Conservation (phyloP, 441 rosid species). For the Croton setiger region DNA sequence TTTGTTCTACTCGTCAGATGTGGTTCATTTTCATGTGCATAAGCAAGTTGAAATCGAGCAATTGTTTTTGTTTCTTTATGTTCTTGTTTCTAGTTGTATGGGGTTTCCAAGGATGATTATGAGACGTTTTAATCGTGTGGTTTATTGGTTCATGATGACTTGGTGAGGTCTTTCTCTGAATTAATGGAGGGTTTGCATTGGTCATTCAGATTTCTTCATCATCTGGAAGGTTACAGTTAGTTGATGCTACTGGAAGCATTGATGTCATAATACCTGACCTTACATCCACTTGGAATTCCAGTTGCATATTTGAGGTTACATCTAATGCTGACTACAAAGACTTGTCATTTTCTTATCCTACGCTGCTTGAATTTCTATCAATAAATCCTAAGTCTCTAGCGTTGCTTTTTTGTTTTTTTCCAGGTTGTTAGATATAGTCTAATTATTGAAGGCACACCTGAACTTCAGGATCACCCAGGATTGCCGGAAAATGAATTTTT, state of each 20-base stretch:
- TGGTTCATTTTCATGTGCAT: constrained; percentile 3
- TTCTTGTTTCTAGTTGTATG: background rate
- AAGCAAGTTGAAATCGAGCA: background rate
- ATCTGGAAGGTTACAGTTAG: constrained; percentile 76
- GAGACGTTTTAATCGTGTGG: background rate
- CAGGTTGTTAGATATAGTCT: constrained; percentile 68
- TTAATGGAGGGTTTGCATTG: constrained; percentile 25
- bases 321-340: constrained; percentile 15
- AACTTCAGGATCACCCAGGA: constrained; percentile 29
- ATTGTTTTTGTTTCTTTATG: background rate
- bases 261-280: constrained; percentile 69
- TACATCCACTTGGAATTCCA: constrained; percentile 47
- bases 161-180: constrained; percentile 11
- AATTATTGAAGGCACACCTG: constrained; percentile 55
- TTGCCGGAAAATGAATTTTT: constrained; percentile 32
- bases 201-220: constrained; percentile 52
- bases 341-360: constrained; percentile 21
- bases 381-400: background rate
- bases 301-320: constrained; percentile 61
- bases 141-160: constrained; percentile 6
- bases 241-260: constrained; percentile 68
- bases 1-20: constrained; percentile 7
- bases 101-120: background rate
- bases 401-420: constrained; percentile 21
- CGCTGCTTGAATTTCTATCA: constrained; percentile 19